Evolutionary conservation across 75 land plant species (phyloP), one percentile per base, ranked within the genome.

Genomic region (Larix kaempferi): DNA sequence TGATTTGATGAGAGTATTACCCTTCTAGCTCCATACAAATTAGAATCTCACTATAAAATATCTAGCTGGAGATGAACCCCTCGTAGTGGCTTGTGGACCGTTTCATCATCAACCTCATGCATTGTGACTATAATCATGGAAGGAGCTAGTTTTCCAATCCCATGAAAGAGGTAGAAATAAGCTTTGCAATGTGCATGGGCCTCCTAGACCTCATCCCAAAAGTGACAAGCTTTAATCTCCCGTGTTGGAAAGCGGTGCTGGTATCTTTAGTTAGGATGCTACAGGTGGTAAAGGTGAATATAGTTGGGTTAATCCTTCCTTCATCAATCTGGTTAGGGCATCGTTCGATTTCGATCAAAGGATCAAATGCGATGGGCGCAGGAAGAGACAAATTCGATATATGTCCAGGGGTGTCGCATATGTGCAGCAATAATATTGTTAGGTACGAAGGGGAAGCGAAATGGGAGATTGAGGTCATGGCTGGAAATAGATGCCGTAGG

Each of bases 401-500:
- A n/a, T n/a, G n/a, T n/a, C n/a, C n/a, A n/a, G n/a, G n/a, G n/a
- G n/a, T n/a, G n/a, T n/a, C n/a, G n/a, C n/a, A n/a, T n/a, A n/a
- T n/a, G n/a, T n/a, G n/a, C n/a, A n/a, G n/a, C n/a, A n/a, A n/a
- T n/a, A n/a, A n/a, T n/a, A n/a, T n/a, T n/a, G n/a, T n/a, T n/a
- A n/a, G n/a, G n/a, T n/a, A n/a, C n/a, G n/a, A n/a, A n/a, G 15
- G 27, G 63, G 77, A 77, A 78, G 81, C 73, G 81, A 67, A 84
- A 41, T 2, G 56, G 79, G 78, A 86, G 85, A 27, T 73, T 76
- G 10, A 59, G 88, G 57, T 62, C 77, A 21, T 93, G 95, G 95
- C 76, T 90, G 21, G 82, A 82, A 35, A 81, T 93, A 41, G 81
- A 83, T 52, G 81, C 37, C 1, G 71, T 63, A 5, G 93, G 92